Evolutionary conservation across 345 rosid species (phyloP), one percentile per base, ranked within the genome.

Genomic region (Atalantia buxifolia): DNA sequence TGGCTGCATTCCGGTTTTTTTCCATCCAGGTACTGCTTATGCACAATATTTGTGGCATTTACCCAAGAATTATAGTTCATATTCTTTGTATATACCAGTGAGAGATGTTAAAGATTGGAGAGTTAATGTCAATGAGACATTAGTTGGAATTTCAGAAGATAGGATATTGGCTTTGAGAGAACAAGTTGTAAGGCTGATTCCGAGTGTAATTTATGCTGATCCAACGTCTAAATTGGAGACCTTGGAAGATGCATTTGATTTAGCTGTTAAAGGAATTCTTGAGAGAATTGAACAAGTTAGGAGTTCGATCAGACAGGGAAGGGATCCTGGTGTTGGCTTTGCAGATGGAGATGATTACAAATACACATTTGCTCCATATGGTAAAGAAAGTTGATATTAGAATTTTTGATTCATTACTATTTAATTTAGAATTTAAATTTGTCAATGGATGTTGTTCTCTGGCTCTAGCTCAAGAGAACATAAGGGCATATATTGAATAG

Each of bases 1-100:
- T 1, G 94, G 92, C 2, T 89, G 92, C 78, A 89, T 90, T 55
- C 94, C 92, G 0, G 92, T 90, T 21, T 90, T 90, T 77, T 90
- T 90, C 83, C 92, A 90, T 80, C 87, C 94, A 1, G 92, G 92
- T 66, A 83, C 91, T 40, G 92, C 94, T 0, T 90, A 81, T 1
- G 92, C 89, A 2, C 92, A 90, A 53, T 90, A 90, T 61, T 67
- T 83, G 35, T 91, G 92, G 94, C 85, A 91, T 75, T 76, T 91
- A 73, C 94, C 92, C 0, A 83, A 76, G 69, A 67, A 89, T 57
- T 75, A 78, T 31, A 84, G 82, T 27, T 74, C 84, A 12, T 90
- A 90, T 64, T 90, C 94, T 3, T 88, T 90, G 42, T 90, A 81
- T 72, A 78, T 90, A 27, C 92, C 88, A 10, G 85, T 86, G 40